Evolutionary conservation across 176 grass and related monocot genomes (phyloP), one percentile per base, ranked within the genome.

Genomic region (Juncus inflexus): DNA sequence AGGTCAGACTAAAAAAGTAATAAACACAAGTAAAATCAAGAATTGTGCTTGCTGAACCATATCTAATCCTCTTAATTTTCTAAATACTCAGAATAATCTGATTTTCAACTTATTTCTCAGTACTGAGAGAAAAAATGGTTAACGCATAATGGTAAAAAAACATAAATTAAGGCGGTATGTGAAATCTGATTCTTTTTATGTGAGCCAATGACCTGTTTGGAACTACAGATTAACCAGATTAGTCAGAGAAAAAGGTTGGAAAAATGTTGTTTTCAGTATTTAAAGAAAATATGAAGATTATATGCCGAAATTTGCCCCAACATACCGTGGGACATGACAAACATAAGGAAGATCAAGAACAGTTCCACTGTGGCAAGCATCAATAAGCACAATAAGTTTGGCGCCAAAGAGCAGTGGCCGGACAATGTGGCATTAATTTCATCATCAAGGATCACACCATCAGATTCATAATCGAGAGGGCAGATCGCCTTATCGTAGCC

Each of bases 331-430:
- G 12, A 95, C 3, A 70, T 81, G 90, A 69, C 88, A 91, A 64
- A 84, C 83, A 80, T 54, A 91, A 7, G 69, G 80, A 42, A 87
- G 88, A 74, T 91, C 88, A 12, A 91, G 83, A 66, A 91, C 56
- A 55, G 83, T 91, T 65, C 88, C 88, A 58, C 87, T 90, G 64
- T 90, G 87, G 76, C 87, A 90, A 55, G 87, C 65, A 67, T 90
- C 87, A 12, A 90, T 60, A 69, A 86, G 55, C 56, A 83, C 87
- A 66, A 82, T 83, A 51, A 87, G 84, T 80, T 76, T 87, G 5
- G 67, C 83, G 59, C 84, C 83, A 7, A 7, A 38, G 37, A 55
- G 62, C 35, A 91, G 80, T 7, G 88, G 83, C 1, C 80, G 76
- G 58, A 91, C 88, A 28, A 91, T 45, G 61, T 64, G 3, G 62